Evolutionary conservation across 768 basidiomycete genomes (phyloP).

Genomic region (Tylopilus subfusipes): DNA sequence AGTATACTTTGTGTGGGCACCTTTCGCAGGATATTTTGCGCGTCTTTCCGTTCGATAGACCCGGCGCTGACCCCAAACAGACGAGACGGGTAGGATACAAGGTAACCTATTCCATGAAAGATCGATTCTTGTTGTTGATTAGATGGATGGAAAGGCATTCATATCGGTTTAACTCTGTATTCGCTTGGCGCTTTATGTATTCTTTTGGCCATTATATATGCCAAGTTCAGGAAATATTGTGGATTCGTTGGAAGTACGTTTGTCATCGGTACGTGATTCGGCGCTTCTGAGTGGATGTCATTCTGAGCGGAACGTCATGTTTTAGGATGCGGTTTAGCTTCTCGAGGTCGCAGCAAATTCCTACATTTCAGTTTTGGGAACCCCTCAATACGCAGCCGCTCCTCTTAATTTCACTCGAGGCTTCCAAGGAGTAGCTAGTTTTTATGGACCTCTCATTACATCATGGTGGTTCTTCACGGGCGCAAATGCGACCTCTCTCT

Average conservation of each 20-base stretch:
- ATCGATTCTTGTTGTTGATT: neutral
- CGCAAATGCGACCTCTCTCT: constrained; percentile 54
- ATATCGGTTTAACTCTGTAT: constrained; percentile 56
- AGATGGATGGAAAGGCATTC: constrained; percentile 49
- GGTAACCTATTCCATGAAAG: constrained; percentile 24
- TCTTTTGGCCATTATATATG: constrained; percentile 82
- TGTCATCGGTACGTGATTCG: constrained; percentile 47
- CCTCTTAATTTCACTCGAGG: constrained; percentile 79
- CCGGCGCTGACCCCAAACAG: constrained; percentile 29
- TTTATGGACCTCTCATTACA: constrained; percentile 72
- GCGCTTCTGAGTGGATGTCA: neutral
- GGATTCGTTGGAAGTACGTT: constrained; percentile 76
- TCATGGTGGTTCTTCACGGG: constrained; percentile 72
- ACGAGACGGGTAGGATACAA: constrained; percentile 68
- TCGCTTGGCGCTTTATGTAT: constrained; percentile 67
- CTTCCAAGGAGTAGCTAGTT: constrained; percentile 73
- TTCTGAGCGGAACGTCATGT: neutral
- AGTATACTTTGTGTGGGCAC: constrained; percentile 60
- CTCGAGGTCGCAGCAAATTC: constrained; percentile 77
- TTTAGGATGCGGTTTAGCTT: constrained; percentile 57
- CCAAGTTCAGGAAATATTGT: constrained; percentile 61
- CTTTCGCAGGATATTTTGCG: constrained; percentile 55
- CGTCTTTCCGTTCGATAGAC: constrained; percentile 24
- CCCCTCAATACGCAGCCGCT: constrained; percentile 67
- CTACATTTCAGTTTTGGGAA: constrained; percentile 69